These are phyloP conservation scores for Tubosaeta brunneosetosa DNA, from an alignment of 768 basidiomycete genomes.

Conservation along the genomic window DNA sequence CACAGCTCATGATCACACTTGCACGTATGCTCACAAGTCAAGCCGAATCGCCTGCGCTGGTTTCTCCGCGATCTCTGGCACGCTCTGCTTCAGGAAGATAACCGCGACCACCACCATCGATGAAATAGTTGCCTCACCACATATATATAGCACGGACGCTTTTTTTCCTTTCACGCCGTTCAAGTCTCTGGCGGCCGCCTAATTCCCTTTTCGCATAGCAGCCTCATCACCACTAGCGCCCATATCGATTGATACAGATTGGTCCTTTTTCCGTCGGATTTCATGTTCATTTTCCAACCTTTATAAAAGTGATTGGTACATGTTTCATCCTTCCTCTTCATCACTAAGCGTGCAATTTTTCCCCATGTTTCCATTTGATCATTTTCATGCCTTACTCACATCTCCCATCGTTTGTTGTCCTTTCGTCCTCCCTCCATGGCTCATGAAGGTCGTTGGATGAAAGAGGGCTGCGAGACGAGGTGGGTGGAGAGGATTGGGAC, in stretches of 20 bases:
- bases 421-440: slow-evolving; percentile 52
- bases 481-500: slow-evolving; percentile 10
- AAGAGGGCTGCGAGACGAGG: slow-evolving; percentile 61
- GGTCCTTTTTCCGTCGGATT: slow-evolving; percentile 22
- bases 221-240: slow-evolving; percentile 31
- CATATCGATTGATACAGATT: slow-evolving; percentile 27
- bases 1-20: neutral
- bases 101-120: slow-evolving; percentile 25
- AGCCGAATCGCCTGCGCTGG: slow-evolving; percentile 10
- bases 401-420: slow-evolving; percentile 52
- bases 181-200: slow-evolving; percentile 27
- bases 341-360: slow-evolving; percentile 18
- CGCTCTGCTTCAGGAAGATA: slow-evolving; percentile 16
- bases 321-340: slow-evolving; percentile 20
- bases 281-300: slow-evolving; percentile 20
- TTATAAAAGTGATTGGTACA: slow-evolving; percentile 20
- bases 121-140: slow-evolving; percentile 34
- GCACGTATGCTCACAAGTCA: slow-evolving; percentile 17
- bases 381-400: slow-evolving; percentile 24
- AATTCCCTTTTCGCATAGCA: slow-evolving; percentile 25
- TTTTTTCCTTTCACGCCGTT: slow-evolving; percentile 54
- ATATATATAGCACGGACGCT: slow-evolving; percentile 68
- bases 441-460: slow-evolving; percentile 53
- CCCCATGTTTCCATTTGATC: slow-evolving; percentile 13
- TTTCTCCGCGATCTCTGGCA: slow-evolving; percentile 14